Base-by-base conservation (phyloP, 371 early-diverging fungal genomes). In the Mucor lusitanicus region DNA sequence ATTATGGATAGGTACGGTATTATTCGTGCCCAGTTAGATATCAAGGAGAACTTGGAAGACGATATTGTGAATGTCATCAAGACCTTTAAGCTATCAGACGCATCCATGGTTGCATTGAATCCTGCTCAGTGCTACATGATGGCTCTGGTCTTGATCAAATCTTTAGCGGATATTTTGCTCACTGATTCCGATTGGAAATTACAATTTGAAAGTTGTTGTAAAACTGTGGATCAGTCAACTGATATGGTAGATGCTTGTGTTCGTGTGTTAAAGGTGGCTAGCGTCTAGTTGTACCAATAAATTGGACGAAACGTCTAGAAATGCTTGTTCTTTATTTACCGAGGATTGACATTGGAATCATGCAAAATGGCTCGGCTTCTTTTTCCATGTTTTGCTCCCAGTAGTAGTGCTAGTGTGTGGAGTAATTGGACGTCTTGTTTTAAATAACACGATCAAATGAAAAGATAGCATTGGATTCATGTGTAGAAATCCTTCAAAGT, bases 201-300 rank as follows among this genome's bases (percentile, higher is more conserved):
- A 5, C 65, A 46, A 4, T 79, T 82, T 70, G 77, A 82, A 32
- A 33, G 27, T 12, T 82, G 82, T 35, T 82, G 82, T 54, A 61
- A 65, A 19, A 61, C 67, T 0, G 63, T 82, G 12, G 76, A 74
- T 19, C 77, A 82, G 37, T 72, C 76, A 0, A 69, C 60, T 21
- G 82, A 82, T 64, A 76, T 59, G 30, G 55, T 82, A 0, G 76
- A 79, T 74, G 82, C 82, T n/a, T 82, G 82, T 67, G 74, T 79
- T 9, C 79, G 82, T 32, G 79, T 82, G 39, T 44, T 81, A 37
- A 72, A 72, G 35, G 64, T 81, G 48, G 81, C 81, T 28, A 78
- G 78, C 63, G 71, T 76, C 42, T 81, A 71, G 35, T 1, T 9
- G 35, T 35, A 35, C 7, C 6, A 74, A 40, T 30, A 50, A 19